These are phyloP conservation scores for Tausonia pullulans DNA, from an alignment of 1,284 basidiomycete genomes.

Conservation along the genomic window DNA sequence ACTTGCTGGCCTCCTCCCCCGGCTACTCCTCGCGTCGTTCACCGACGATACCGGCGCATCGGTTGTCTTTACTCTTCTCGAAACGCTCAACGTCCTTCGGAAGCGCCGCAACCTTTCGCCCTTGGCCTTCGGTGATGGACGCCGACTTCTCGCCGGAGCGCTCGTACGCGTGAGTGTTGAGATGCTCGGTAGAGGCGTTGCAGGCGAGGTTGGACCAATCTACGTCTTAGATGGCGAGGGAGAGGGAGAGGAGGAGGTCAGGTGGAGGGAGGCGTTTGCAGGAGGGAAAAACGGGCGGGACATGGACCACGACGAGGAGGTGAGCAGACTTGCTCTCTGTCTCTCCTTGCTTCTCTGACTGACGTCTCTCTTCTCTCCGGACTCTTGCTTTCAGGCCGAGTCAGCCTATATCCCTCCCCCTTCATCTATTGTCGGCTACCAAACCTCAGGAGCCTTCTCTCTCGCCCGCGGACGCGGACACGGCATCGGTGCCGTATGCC, in stretches of 20 bases:
- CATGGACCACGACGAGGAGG: conserved; percentile 38
- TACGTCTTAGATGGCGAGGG: conserved; percentile 50
- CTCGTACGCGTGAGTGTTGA: conserved; percentile 53
- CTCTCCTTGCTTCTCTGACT: not conserved
- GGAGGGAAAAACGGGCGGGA: conserved; percentile 27
- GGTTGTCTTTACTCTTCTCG: conserved; percentile 38
- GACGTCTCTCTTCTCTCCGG: not conserved
- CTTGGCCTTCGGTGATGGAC: conserved; percentile 33
- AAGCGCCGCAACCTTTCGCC: conserved; percentile 42
- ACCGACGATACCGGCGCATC: conserved; percentile 1
- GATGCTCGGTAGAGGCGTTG: conserved; percentile 55
- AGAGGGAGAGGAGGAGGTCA: conserved; percentile 21
- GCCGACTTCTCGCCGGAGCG: conserved; percentile 46
- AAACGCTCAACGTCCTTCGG: conserved; percentile 50
- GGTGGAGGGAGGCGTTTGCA: conserved; percentile 37
- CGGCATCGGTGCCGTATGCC: conserved; percentile 57
- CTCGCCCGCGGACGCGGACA: conserved; percentile 60
- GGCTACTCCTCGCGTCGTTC: conserved; percentile 14
- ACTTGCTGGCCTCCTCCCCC: conserved; percentile 39
- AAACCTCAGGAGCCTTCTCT: conserved; percentile 68
- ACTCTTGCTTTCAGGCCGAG: too few relatives aligned
- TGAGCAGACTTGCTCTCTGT: conserved; percentile 23
- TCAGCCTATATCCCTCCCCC: not conserved
- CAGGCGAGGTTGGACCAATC: conserved; percentile 58
- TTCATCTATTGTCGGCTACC: conserved; percentile 54